Conservation (phyloP, 1,284 basidiomycete genomes). For the Cystobasidiaceae sp. region DNA sequence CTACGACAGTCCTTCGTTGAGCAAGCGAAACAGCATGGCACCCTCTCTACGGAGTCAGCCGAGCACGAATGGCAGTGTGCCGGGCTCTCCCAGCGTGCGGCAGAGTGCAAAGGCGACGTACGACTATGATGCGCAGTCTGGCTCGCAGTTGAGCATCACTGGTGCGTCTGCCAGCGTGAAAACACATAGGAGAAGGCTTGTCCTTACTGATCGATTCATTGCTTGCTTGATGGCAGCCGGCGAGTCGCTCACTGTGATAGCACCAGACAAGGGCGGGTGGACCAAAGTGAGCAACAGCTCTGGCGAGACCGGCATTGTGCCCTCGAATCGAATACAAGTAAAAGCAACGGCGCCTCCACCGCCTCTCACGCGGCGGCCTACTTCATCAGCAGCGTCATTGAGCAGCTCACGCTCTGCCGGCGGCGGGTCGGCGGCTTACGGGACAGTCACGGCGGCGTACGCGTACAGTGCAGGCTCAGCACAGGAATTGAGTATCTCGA, state of each 20-base stretch:
- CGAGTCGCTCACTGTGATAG: conserved; percentile 11
- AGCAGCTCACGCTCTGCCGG: too few relatives aligned
- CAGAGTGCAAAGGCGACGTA: conserved; percentile 25
- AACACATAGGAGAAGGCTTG: too few relatives aligned
- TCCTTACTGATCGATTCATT: too few relatives aligned
- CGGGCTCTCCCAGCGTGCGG: background rate
- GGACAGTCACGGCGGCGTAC: conserved; percentile 19
- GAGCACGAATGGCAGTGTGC: conserved; percentile 8
- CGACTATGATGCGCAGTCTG: conserved; percentile 17
- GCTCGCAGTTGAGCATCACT: conserved; percentile 11
- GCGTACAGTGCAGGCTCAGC: conserved; percentile 11
- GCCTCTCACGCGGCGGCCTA: conserved; percentile 17
- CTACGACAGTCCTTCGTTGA: conserved; percentile 4
- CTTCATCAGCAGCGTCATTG: conserved; percentile 15
- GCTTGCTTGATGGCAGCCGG: too few relatives aligned
- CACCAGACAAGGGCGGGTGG: conserved; percentile 54
- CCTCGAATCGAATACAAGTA: conserved; percentile 90
- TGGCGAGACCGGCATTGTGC: conserved; percentile 90
- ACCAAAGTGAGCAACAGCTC: conserved; percentile 80
- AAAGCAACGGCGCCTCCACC: conserved; percentile 37
- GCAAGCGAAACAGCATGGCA: conserved; percentile 3
- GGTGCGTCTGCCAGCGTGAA: conserved; percentile 1
- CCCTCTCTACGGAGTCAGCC: conserved; percentile 1
- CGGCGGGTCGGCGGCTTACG: too few relatives aligned
- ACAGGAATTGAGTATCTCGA: conserved; percentile 8